phyloP scores from a whole-genome alignment of 345 rosid genomes.

The Geranium rotundifolium region DNA sequence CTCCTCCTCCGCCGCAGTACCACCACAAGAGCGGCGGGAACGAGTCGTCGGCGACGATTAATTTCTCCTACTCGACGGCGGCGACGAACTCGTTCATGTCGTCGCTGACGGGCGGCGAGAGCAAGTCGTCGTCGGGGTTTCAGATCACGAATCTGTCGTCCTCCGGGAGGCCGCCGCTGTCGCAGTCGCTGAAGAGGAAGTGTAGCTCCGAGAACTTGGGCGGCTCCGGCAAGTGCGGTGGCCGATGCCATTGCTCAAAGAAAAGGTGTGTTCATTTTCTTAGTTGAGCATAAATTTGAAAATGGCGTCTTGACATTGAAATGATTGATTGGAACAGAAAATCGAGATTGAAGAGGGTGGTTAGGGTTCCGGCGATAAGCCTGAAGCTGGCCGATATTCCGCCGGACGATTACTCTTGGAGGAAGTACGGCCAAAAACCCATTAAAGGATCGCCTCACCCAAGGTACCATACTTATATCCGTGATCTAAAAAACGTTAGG shows the following conservation, averaged over 20 bases:
- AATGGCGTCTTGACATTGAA: background rate
- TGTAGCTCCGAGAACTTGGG: slow-evolving; percentile 55
- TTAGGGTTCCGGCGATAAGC: slow-evolving; percentile 89
- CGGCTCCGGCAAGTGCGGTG: slow-evolving; percentile 46
- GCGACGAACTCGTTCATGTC: slow-evolving; percentile 42
- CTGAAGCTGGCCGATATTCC: slow-evolving; percentile 87
- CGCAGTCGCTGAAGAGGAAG: slow-evolving; percentile 56
- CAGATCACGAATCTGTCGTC: slow-evolving; percentile 44
- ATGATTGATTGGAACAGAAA: slow-evolving; percentile 32
- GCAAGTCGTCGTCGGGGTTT: slow-evolving; percentile 43
- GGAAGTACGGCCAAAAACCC: slow-evolving; percentile 96
- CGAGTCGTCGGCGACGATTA: slow-evolving; percentile 48
- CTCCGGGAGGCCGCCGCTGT: slow-evolving; percentile 52
- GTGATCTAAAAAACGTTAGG: too few relatives aligned
- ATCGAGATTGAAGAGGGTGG: slow-evolving; percentile 49
- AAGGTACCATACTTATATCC: slow-evolving; percentile 26
- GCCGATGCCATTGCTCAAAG: slow-evolving; percentile 87
- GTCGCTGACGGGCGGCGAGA: slow-evolving; percentile 39
- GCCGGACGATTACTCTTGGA: slow-evolving; percentile 93
- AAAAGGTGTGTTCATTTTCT: slow-evolving; percentile 38
- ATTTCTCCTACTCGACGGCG: slow-evolving; percentile 50
- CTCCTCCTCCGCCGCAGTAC: slow-evolving; percentile 10
- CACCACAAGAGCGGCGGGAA: slow-evolving; percentile 17
- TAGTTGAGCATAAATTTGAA: background rate
- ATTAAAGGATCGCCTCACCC: slow-evolving; percentile 98